These are phyloP conservation scores for Pythium aquatile DNA, from an alignment of 352 stramenopile species.

Conservation along the genomic window DNA sequence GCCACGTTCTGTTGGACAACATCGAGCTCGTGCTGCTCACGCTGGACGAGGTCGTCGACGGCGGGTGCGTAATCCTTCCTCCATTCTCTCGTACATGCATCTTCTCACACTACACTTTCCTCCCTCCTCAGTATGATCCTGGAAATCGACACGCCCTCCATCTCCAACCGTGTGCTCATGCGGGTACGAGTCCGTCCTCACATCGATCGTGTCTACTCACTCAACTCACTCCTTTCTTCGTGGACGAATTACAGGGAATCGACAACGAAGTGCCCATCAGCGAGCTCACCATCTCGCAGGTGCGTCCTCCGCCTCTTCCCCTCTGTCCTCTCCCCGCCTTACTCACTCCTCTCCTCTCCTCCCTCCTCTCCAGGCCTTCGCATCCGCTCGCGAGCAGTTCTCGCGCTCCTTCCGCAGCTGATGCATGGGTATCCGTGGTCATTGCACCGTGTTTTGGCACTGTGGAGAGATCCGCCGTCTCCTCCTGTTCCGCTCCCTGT, in stretches of 20 bases:
- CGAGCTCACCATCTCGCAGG: constrained; percentile 87
- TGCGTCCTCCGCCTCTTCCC: constrained; percentile 16
- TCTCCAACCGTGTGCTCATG: constrained; percentile 91
- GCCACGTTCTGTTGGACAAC: constrained; percentile 89
- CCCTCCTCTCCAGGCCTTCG: constrained; percentile 56
- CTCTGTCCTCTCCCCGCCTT: background rate
- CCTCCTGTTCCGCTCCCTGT: constrained; percentile 9
- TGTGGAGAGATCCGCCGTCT: background rate
- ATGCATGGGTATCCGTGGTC: background rate
- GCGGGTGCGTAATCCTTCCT: constrained; percentile 47
- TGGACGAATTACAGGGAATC: constrained; percentile 53
- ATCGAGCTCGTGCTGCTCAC: constrained; percentile 89
- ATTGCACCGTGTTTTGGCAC: constrained; percentile 24
- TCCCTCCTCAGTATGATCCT: constrained; percentile 68
- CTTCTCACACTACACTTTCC: constrained; percentile 4
- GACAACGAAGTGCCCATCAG: constrained; percentile 86
- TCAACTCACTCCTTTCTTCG: constrained; percentile 8
- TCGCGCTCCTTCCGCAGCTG: constrained; percentile 88
- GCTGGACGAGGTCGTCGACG: constrained; percentile 90
- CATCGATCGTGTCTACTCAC: background rate
- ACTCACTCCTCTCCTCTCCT: background rate
- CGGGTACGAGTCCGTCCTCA: constrained; percentile 47
- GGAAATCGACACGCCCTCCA: constrained; percentile 85
- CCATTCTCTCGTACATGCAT: background rate
- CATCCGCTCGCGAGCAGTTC: constrained; percentile 84